Conservation (phyloP, 805 yeast genomes). For the Wickerhamiella shivajii region DNA sequence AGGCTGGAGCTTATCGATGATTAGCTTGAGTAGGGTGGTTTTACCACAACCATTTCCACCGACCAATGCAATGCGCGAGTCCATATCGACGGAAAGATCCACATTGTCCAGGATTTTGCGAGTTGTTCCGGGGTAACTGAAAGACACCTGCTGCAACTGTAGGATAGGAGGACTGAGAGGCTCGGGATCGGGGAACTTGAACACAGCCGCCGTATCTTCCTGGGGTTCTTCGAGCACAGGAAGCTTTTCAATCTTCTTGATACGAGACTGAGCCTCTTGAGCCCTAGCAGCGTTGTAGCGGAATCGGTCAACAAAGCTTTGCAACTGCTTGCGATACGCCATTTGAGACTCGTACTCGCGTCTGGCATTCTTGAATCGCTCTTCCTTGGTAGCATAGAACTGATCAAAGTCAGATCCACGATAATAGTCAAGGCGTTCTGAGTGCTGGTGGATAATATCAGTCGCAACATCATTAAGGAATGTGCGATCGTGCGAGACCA, state of each 20-base stretch:
- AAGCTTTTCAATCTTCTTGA: slow-evolving; percentile 86
- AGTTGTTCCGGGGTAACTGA: slow-evolving; percentile 54
- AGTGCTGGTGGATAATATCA: slow-evolving; percentile 94
- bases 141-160: slow-evolving; percentile 72
- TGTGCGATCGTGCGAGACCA: slow-evolving; percentile 96
- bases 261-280: slow-evolving; percentile 94
- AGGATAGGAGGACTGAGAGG: slow-evolving; percentile 84
- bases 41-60: slow-evolving; percentile 99
- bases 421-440: slow-evolving; percentile 91
- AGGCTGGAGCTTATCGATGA: slow-evolving; percentile 68
- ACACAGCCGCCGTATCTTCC: slow-evolving; percentile 70
- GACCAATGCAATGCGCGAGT: slow-evolving; percentile 87
- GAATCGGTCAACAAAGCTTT: slow-evolving; percentile 87
- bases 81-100: slow-evolving; percentile 81
- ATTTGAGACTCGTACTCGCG: slow-evolving; percentile 95
- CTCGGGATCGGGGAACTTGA: slow-evolving; percentile 93
- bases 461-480: slow-evolving; percentile 97
- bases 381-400: slow-evolving; percentile 87
- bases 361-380: slow-evolving; percentile 80
- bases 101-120: slow-evolving; percentile 51
- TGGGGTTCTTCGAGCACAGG: slow-evolving; percentile 91
- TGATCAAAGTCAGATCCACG: slow-evolving; percentile 81
- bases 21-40: slow-evolving; percentile 76
- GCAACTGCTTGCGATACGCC: slow-evolving; percentile 90
- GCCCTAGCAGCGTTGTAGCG: slow-evolving; percentile 97